These are phyloP conservation scores for Solanum dulcamara DNA, from an alignment of 257 asterid species.

Conservation along the genomic window DNA sequence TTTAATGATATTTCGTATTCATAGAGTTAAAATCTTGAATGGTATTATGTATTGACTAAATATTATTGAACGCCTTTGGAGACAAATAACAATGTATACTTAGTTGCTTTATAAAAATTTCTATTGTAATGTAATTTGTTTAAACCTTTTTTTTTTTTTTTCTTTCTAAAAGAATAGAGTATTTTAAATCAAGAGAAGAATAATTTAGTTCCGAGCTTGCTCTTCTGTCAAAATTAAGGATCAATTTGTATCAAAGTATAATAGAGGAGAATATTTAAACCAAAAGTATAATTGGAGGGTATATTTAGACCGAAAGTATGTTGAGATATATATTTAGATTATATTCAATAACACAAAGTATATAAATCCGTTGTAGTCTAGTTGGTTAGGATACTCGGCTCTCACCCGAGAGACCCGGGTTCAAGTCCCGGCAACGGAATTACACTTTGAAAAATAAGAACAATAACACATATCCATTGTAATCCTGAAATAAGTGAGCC, in stretches of 20 bases:
- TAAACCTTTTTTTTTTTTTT: not conserved
- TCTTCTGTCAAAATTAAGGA: not conserved
- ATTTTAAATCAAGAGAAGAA: not conserved
- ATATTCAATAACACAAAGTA: no score
- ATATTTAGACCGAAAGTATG: not conserved
- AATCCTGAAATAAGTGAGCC: no score
- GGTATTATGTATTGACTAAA: not conserved
- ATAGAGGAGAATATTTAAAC: not conserved
- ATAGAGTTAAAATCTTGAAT: not conserved
- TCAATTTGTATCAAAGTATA: not conserved
- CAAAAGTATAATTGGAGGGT: not conserved
- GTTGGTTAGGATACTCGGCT: conserved; percentile 97
- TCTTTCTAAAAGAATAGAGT: not conserved
- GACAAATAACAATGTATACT: not conserved
- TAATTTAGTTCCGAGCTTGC: not conserved
- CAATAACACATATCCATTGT: no score
- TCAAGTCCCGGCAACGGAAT: conserved; percentile 77
- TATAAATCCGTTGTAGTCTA: conserved; percentile 93
- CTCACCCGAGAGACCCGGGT: conserved; percentile 99
- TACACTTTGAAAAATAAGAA: no score
- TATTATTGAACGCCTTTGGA: not conserved
- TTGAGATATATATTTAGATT: not conserved
- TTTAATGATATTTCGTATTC: not conserved
- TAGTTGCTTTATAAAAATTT: not conserved
- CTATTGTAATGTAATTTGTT: not conserved